phyloP scores from a whole-genome alignment of 208 protist species.

The Acanthamoeba castellanii region DNA sequence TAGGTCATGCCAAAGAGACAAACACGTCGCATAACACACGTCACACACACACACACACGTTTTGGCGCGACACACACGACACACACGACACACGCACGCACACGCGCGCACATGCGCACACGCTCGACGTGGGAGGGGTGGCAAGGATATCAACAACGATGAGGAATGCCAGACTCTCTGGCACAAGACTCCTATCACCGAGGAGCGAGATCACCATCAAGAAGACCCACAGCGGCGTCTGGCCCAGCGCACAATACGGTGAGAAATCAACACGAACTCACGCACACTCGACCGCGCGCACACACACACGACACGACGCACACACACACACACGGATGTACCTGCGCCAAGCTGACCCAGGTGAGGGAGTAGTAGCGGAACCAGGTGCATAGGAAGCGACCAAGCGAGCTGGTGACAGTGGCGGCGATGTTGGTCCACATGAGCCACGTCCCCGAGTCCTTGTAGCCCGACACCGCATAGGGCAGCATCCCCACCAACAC shows the following conservation, averaged over 20 bases:
- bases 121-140: no score
- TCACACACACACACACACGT: no score
- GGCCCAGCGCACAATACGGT: no score
- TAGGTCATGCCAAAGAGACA: no score
- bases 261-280: no score
- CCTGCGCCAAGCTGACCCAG: slow-evolving; percentile 25
- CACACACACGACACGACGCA: no score
- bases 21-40: no score
- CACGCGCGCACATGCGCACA: no score
- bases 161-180: slow-evolving; percentile 28
- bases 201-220: slow-evolving; percentile 31
- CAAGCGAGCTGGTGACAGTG: neutral
- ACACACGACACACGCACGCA: no score
- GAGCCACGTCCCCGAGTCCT: slow-evolving; percentile 30
- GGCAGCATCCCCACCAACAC: slow-evolving; percentile 13
- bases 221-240: slow-evolving; percentile 54
- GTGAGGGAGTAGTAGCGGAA: slow-evolving; percentile 4
- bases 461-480: slow-evolving; percentile 43
- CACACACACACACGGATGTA: no score
- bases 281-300: no score
- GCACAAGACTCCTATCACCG: neutral
- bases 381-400: slow-evolving; percentile 1
- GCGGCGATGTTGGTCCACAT: slow-evolving; percentile 50
- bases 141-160: slow-evolving; percentile 57
- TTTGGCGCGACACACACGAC: no score